A percentile compares a stretch with the other conserved stretches of the same genome.
phyloP scores from a whole-genome alignment of 495 filamentous ascomycete species.

The Jackrogersella minutella region DNA sequence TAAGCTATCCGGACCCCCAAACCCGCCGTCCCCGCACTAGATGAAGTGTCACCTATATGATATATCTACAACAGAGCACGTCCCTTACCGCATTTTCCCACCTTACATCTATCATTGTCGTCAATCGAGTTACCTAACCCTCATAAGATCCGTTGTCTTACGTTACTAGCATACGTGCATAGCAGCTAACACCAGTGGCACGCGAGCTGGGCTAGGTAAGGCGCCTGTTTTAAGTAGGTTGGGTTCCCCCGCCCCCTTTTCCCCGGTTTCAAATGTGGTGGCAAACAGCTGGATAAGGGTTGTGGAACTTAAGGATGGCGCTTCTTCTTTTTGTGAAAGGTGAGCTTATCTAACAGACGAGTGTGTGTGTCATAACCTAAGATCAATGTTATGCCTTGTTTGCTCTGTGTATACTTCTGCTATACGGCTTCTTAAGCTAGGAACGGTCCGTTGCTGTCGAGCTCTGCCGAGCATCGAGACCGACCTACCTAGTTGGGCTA shows the following conservation, averaged over 20 bases:
- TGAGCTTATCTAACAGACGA: no score
- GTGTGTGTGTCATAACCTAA: no score
- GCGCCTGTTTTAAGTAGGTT: slow-evolving; percentile 14
- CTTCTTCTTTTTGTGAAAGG: no score
- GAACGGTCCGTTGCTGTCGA: no score
- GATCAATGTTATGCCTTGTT: no score
- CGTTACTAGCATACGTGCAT: not conserved
- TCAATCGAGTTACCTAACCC: slow-evolving; percentile 4
- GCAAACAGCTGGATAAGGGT: not conserved
- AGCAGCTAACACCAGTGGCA: not conserved
- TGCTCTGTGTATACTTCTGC: no score
- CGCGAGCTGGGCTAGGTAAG: not conserved
- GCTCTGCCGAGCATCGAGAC: no score
- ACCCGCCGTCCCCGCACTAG: not conserved
- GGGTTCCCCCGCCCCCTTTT: not conserved
- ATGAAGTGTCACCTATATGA: not conserved
- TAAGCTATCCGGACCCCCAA: not conserved
- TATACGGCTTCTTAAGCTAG: no score
- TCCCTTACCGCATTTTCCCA: not conserved
- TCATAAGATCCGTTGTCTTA: not conserved
- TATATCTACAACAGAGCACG: not conserved
- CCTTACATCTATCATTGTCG: not conserved
- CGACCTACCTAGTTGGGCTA: no score
- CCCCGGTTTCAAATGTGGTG: not conserved
- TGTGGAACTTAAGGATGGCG: no score